Percentiles rank a stretch among this genome's conserved stretches.
Evolutionary conservation across 495 filamentous ascomycete species (phyloP).

Genomic region (Parachaetomium inaequale): DNA sequence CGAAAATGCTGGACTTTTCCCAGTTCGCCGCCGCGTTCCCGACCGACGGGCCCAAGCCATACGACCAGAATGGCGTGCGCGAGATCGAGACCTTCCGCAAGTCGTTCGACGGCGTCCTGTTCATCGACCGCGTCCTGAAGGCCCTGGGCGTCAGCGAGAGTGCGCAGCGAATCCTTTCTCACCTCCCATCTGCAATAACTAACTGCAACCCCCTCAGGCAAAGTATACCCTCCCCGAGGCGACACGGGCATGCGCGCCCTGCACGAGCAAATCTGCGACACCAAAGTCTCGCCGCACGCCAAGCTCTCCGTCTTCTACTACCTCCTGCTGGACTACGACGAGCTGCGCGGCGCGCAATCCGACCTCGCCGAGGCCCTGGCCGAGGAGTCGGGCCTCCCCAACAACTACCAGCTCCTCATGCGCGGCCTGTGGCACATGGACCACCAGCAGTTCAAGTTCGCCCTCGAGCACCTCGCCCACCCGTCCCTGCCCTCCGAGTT

Average conservation of each 20-base stretch:
- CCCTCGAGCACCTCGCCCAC: slow-evolving; percentile 68
- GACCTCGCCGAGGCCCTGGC: slow-evolving; percentile 55
- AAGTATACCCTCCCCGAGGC: slow-evolving; percentile 66
- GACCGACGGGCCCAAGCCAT: slow-evolving; percentile 58
- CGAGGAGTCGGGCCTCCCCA: slow-evolving; percentile 47
- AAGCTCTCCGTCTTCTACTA: slow-evolving; percentile 79
- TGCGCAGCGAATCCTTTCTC: slow-evolving; percentile 31
- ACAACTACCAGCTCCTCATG: slow-evolving; percentile 70
- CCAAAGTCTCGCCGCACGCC: slow-evolving; percentile 59
- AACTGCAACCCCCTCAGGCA: slow-evolving; percentile 41
- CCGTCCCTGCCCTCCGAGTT: slow-evolving; percentile 75
- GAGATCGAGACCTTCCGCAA: slow-evolving; percentile 61
- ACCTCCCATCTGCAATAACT: background rate
- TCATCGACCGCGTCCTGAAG: slow-evolving; percentile 69
- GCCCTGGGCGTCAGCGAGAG: slow-evolving; percentile 66
- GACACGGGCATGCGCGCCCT: slow-evolving; percentile 61
- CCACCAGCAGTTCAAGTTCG: slow-evolving; percentile 63
- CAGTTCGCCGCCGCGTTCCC: slow-evolving; percentile 64
- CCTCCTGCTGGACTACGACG: slow-evolving; percentile 68
- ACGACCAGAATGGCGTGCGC: slow-evolving; percentile 54
- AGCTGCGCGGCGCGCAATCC: slow-evolving; percentile 38
- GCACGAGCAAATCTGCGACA: slow-evolving; percentile 58
- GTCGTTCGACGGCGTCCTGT: slow-evolving; percentile 61
- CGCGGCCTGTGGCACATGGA: slow-evolving; percentile 81
- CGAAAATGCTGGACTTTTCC: slow-evolving; percentile 42